Base-by-base conservation (phyloP, 1,284 basidiomycete genomes). In the Athelia sp. region DNA sequence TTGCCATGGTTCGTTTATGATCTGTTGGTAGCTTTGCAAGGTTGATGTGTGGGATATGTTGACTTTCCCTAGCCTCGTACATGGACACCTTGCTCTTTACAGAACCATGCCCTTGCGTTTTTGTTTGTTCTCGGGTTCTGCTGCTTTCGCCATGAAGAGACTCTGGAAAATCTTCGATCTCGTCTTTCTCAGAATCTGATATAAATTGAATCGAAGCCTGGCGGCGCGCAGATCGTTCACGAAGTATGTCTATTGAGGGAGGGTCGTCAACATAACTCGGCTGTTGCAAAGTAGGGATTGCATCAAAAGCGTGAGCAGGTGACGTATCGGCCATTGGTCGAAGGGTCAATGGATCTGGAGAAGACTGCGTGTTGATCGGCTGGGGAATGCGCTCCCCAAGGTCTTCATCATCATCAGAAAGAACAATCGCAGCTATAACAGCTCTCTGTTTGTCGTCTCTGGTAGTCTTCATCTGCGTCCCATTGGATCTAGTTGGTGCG, bases 1-100 rank as follows among this genome's bases (percentile, higher is more conserved):
- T 32, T 24, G 31, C 34, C 42, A 54, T 31, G 23, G 26, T 36
- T 36, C 40, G 24, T 42, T 22, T 15, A 43, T 48, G n/a, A n/a
- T n/a, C n/a, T n/a, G n/a, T n/a, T n/a, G n/a, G 21, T 36, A 40
- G 22, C 47, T n/a, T 21, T 14, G 35, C 19, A 15, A 43, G 9
- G 4, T 43, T 21, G 15, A 48, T 4, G 24, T 45, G 43, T n/a
- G 43, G 43, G n/a, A 40, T 21, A 40, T n/a, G 26, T 6, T 4
- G 6, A 29, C 26, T 40, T n/a, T 40, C 19, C 15, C 15, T 40
- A 6, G 15, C 36, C 36, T 40, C n/a, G 6, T 8, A n/a, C n/a
- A 4, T 21, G 36, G n/a, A 8, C 4, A 40, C 15, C n/a, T 40
- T n/a, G 8, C 9, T n/a, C 36, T 40, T 6, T 6, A 17, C 26